A percentile compares a stretch with the other conserved stretches of the same genome.
These are phyloP conservation scores for Sphaerulina musiva DNA, from an alignment of 2,329 filamentous ascomycete species.

Conservation along the genomic window DNA sequence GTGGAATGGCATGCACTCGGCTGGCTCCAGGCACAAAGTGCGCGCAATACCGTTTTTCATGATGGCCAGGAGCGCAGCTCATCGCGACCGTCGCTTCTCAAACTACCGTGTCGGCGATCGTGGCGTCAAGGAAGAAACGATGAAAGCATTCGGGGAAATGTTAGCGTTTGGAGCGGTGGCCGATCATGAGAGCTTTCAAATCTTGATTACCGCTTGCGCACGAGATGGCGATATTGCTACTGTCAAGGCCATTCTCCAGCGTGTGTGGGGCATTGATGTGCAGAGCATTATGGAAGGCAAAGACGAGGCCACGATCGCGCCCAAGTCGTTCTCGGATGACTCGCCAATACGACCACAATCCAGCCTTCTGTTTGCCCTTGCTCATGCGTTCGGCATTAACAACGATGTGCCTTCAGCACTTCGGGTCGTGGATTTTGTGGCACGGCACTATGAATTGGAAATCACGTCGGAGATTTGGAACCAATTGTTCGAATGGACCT, in stretches of 20 bases:
- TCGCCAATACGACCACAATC: constrained; percentile 55
- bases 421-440: constrained; percentile 57
- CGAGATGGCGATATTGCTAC: constrained; percentile 47
- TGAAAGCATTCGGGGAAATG: constrained; percentile 46
- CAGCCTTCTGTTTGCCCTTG: constrained; percentile 58
- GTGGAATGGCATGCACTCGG: constrained; percentile 36
- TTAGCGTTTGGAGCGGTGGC: constrained; percentile 37
- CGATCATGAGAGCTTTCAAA: constrained; percentile 49
- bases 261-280: constrained; percentile 51
- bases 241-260: constrained; percentile 45
- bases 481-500: constrained; percentile 61
- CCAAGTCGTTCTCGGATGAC: constrained; percentile 38
- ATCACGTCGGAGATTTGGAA: constrained; percentile 58
- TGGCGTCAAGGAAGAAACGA: constrained; percentile 28
- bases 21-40: constrained; percentile 37
- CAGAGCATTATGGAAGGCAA: constrained; percentile 35
- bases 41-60: constrained; percentile 35
- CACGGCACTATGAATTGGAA: constrained; percentile 51
- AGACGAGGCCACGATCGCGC: constrained; percentile 30
- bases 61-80: constrained; percentile 13
- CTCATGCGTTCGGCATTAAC: constrained; percentile 62
- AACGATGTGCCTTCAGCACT: constrained; percentile 55
- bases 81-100: constrained; percentile 8
- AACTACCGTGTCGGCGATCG: constrained; percentile 27
- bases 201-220: constrained; percentile 48